Base-by-base conservation (phyloP, 768 basidiomycete genomes). In the Suillus subaureus region DNA sequence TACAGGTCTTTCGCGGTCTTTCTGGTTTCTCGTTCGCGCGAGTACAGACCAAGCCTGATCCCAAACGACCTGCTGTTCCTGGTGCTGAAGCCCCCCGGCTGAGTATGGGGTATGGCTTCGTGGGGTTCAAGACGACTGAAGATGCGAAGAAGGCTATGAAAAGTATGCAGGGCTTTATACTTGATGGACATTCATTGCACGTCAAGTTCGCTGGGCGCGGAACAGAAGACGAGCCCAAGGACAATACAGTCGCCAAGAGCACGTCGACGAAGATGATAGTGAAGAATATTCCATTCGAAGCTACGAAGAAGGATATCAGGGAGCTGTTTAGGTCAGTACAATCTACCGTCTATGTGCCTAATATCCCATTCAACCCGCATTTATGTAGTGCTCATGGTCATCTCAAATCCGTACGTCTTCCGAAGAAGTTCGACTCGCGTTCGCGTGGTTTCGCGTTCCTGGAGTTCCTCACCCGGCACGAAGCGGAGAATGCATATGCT, bases 221-320 rank as follows among this genome's bases (percentile, higher is more conserved):
- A 0, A 76, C 74, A 11, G 88, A 87, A 47, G 87, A 86, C 60
- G 80, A 75, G n/a, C 74, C 76, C 52, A 80, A 73, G 37, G 81
- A 75, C 64, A 77, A 73, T 28, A 79, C 70, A 18, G 69, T 68
- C 13, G 76, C 79, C 37, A 89, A 86, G 79, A 86, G 84, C 58
- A 84, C 84, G 65, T 91, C 92, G 67, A 92, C 95, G 68, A 99
- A 98, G 87, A 89, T 99, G 85, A 88, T 98, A 61, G 94, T 99
- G 70, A 99, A 98, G 87, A 99, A 99, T 72, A 85, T 98, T 62
- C 96, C 97, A 47, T 99, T 99, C 80, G 97, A 99, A 77, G 94
- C 91, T 54, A 91, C 91, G 51, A 94, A 92, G 82, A 95, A 92
- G 79, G 97, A 99, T 70, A 84, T 99, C 31, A 83, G 92, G 63